phyloP scores from a whole-genome alignment of 2,329 filamentous ascomycete genomes.

The Cytospora leucostoma region DNA sequence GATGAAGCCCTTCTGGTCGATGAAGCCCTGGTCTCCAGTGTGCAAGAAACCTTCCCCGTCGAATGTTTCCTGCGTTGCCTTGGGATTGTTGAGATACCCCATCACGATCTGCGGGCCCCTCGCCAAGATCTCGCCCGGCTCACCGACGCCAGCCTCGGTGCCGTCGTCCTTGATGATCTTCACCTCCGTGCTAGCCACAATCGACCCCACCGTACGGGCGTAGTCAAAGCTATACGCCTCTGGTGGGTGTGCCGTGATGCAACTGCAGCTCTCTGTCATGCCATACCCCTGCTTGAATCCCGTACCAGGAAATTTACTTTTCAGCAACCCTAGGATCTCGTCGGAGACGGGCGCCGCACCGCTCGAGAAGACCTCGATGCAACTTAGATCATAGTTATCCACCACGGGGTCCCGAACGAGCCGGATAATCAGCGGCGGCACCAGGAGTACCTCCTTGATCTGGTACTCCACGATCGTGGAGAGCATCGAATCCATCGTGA shows the following conservation, averaged over 20 bases:
- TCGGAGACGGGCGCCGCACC: slow-evolving; percentile 60
- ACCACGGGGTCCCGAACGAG: slow-evolving; percentile 59
- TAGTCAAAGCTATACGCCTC: slow-evolving; percentile 59
- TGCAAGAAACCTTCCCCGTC: slow-evolving; percentile 59
- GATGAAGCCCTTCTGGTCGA: slow-evolving; percentile 58
- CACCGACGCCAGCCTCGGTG: slow-evolving; percentile 41
- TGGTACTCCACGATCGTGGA: slow-evolving; percentile 52
- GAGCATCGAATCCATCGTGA: slow-evolving; percentile 63
- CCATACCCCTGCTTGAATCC: slow-evolving; percentile 68
- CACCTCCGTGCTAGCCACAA: slow-evolving; percentile 60
- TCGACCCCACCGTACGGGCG: slow-evolving; percentile 55
- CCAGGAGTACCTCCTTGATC: slow-evolving; percentile 57
- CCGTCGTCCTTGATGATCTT: slow-evolving; percentile 52
- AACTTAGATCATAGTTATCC: slow-evolving; percentile 55
- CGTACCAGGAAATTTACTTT: slow-evolving; percentile 57
- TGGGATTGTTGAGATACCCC: slow-evolving; percentile 49
- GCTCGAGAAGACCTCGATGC: slow-evolving; percentile 18
- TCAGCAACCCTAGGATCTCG: slow-evolving; percentile 58
- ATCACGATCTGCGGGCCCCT: slow-evolving; percentile 51
- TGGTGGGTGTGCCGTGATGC: slow-evolving; percentile 62
- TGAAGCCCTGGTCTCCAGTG: slow-evolving; percentile 58
- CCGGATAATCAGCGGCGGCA: slow-evolving; percentile 62
- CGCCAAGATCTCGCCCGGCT: slow-evolving; percentile 49
- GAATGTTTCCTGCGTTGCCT: slow-evolving; percentile 50
- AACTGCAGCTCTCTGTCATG: slow-evolving; percentile 67